These are phyloP conservation scores for Globisporangium sylvaticum DNA, from an alignment of 352 stramenopile species.

Conservation along the genomic window DNA sequence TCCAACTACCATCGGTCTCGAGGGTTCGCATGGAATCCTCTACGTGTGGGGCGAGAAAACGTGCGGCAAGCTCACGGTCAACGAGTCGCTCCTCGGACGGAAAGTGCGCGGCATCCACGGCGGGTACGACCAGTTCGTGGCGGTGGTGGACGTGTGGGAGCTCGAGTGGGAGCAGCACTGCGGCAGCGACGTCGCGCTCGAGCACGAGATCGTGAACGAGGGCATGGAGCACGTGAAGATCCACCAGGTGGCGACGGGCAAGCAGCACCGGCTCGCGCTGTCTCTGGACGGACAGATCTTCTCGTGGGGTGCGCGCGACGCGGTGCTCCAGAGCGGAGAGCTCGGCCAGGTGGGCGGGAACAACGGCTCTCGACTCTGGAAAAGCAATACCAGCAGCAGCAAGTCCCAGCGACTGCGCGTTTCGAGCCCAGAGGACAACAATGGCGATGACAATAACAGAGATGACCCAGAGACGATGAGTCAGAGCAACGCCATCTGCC, in stretches of 20 bases:
- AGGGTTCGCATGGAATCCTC: constrained; percentile 43
- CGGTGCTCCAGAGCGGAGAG: constrained; percentile 29
- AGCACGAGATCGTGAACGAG: constrained; percentile 31
- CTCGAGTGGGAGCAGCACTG: constrained; percentile 34
- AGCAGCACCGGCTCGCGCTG: constrained; percentile 49
- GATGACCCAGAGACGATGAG: not conserved
- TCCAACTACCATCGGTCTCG: constrained; percentile 3
- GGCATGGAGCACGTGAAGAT: constrained; percentile 46
- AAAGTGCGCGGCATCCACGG: constrained; percentile 56
- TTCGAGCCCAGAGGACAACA: constrained; percentile 14
- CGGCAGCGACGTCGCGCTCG: constrained; percentile 16
- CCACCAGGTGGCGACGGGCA: constrained; percentile 47
- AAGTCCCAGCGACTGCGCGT: constrained; percentile 10
- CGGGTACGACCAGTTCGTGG: constrained; percentile 41
- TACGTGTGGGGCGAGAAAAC: constrained; percentile 44
- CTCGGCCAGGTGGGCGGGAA: constrained; percentile 29
- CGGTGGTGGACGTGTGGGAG: constrained; percentile 50
- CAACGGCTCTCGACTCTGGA: constrained; percentile 7
- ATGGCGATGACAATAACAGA: constrained; percentile 5
- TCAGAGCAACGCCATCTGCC: constrained; percentile 18
- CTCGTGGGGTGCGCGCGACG: constrained; percentile 45
- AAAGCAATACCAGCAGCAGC: constrained; percentile 8
- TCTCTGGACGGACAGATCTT: constrained; percentile 63
- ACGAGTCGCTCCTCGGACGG: constrained; percentile 32
- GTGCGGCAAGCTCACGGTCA: constrained; percentile 20